Base-by-base conservation (phyloP, 2,329 filamentous ascomycete species). In the Fusarium bulbicola region DNA sequence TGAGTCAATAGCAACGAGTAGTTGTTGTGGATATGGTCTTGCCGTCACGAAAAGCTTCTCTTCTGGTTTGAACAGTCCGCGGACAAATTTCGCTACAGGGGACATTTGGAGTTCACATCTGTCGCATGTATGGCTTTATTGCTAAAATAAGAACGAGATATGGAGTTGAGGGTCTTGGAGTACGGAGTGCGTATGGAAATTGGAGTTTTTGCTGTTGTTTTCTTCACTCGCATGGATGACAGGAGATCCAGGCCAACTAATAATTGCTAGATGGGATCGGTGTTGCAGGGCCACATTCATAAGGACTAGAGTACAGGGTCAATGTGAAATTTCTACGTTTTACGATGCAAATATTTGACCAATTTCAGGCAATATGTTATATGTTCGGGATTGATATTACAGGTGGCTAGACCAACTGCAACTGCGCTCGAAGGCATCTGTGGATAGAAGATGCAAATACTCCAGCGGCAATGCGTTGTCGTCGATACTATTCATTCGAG, bases 121-220 rank as follows among this genome's bases (percentile, higher is more conserved):
- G 63, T 50, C 45, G 52, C 36, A 63, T 59, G 57, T 49, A 71
- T 53, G 43, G 53, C 36, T 71, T 61, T 47, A 64, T 54, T 49
- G 37, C 62, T 43, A 47, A 69, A 69, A 59, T 30, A 39, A 47
- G 39, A 69, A 69, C 56, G 62, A 59, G 39, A 39, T 50, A 46
- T 40, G 70, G 63, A 73, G 66, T 73, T 68, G 66, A 59, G 47
- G 70, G 68, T 52, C 36, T 67, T 67, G 70, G 70, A 68, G 68
- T 72, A 74, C 36, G 57, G 47, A 54, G 59, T 39, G 46, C 42
- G 63, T 34, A 61, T 49, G 58, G 26, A 47, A 60, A 59, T 59
- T 68, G 67, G 71, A 72, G 71, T 74, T 74, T 12, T 57, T 74
- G 42, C 21, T 63, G 39, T 40, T 59, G 28, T 59, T 58, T 68